Percentiles rank a stretch among this genome's conserved stretches.
Conservation (phyloP, 1,284 basidiomycete genomes). For the Neolentinus lepideus region DNA sequence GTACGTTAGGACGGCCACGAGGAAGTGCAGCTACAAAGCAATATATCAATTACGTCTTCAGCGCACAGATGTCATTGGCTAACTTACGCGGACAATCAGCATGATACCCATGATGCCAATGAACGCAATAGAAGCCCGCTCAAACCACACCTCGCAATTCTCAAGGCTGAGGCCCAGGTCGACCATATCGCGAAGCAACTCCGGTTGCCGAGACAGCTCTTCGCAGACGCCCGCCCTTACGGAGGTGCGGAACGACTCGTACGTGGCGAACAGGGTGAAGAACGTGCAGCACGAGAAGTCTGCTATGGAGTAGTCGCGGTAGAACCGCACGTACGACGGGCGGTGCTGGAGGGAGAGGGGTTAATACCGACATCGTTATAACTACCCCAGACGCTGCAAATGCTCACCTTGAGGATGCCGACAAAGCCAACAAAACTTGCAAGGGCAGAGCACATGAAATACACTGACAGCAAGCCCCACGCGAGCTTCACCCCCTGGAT, state of each 20-base stretch:
- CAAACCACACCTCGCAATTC: slow-evolving; percentile 74
- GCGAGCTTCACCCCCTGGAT: slow-evolving; percentile 56
- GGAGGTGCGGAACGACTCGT: slow-evolving; percentile 48
- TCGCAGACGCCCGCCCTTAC: slow-evolving; percentile 61
- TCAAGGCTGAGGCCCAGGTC: slow-evolving; percentile 68
- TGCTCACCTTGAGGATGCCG: slow-evolving; percentile 59
- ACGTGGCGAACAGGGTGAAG: slow-evolving; percentile 45
- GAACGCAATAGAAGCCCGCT: slow-evolving; percentile 50
- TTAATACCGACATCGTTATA: slow-evolving; percentile 3
- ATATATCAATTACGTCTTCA: slow-evolving; percentile 1
- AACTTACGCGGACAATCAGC: slow-evolving; percentile 56
- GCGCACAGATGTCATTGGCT: slow-evolving; percentile 3
- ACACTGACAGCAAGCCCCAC: slow-evolving; percentile 56
- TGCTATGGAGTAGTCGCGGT: slow-evolving; percentile 68
- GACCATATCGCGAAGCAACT: slow-evolving; percentile 60
- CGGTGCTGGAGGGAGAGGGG: slow-evolving; percentile 35
- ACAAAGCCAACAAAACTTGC: slow-evolving; percentile 56
- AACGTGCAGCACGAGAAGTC: slow-evolving; percentile 63
- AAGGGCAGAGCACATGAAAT: slow-evolving; percentile 55
- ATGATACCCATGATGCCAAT: slow-evolving; percentile 52
- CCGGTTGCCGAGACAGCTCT: slow-evolving; percentile 63
- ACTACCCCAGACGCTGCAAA: neutral
- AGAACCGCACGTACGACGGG: slow-evolving; percentile 49
- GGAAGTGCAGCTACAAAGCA: slow-evolving; percentile 54
- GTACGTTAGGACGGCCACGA: slow-evolving; percentile 59